Conservation (phyloP, 2,329 filamentous ascomycete species). For the Trichoderma lentiforme region DNA sequence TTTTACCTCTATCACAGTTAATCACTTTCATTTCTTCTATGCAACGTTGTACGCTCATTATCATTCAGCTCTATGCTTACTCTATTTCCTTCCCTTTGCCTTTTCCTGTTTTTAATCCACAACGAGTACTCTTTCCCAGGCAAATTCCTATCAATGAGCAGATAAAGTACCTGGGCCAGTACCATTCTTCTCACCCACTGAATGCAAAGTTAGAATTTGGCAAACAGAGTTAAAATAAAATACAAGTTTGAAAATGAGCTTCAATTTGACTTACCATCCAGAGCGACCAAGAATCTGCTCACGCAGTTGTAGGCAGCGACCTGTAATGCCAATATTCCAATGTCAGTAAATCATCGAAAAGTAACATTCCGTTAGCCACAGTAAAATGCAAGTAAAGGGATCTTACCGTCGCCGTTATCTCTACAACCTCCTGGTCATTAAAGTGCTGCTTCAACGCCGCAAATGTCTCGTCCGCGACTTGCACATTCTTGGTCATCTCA, state of each 20-base stretch:
- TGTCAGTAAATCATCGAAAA: background rate
- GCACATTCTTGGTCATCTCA: constrained; percentile 75
- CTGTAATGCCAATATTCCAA: constrained; percentile 27
- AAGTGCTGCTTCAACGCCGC: constrained; percentile 58
- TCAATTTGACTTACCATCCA: constrained; percentile 59
- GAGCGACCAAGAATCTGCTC: constrained; percentile 75
- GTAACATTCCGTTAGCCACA: background rate
- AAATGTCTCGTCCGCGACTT: constrained; percentile 68
- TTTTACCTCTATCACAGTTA: background rate
- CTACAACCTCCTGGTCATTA: constrained; percentile 69
- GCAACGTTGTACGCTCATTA: background rate
- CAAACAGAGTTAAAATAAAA: background rate
- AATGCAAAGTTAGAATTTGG: constrained; percentile 18
- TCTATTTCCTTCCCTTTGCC: background rate
- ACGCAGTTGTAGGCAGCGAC: constrained; percentile 80
- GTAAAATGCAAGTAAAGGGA: background rate
- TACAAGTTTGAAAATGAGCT: background rate
- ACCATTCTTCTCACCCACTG: constrained; percentile 57
- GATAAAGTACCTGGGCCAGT: constrained; percentile 44
- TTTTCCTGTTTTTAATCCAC: background rate
- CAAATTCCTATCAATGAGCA: constrained; percentile 30
- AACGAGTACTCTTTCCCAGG: background rate
- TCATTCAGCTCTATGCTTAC: background rate
- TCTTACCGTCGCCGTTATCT: constrained; percentile 71
- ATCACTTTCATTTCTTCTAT: background rate